A percentile compares a stretch with the other conserved stretches of the same genome.
Conservation (phyloP, 495 filamentous ascomycete genomes). For the Penicillium roqueforti region DNA sequence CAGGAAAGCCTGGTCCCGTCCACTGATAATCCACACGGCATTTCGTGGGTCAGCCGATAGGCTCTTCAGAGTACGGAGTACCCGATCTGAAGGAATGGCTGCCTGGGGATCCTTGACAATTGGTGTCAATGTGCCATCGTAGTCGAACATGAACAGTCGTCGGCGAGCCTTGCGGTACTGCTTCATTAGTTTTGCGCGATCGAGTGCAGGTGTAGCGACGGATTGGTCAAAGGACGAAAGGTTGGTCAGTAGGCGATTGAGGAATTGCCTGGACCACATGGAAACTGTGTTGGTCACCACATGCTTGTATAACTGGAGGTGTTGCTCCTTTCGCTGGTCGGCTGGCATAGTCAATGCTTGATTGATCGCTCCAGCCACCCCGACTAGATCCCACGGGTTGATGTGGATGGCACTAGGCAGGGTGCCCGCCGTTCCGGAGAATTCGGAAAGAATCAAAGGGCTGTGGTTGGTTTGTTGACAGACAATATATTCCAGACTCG, state of each 20-base stretch:
- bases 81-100: slow-evolving; percentile 78
- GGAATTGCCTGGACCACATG: slow-evolving; percentile 72
- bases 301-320: slow-evolving; percentile 65
- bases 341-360: slow-evolving; percentile 68
- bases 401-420: slow-evolving; percentile 84
- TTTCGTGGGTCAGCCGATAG: slow-evolving; percentile 78
- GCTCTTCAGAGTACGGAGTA: slow-evolving; percentile 71
- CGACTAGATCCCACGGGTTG: slow-evolving; percentile 85
- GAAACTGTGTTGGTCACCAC: slow-evolving; percentile 80
- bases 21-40: slow-evolving; percentile 96
- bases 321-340: slow-evolving; percentile 51
- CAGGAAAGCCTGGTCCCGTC: slow-evolving; percentile 84
- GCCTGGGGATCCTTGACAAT: slow-evolving; percentile 86
- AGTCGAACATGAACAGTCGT: slow-evolving; percentile 96
- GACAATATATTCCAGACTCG: slow-evolving; percentile 86
- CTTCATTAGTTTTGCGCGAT: slow-evolving; percentile 61
- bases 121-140: slow-evolving; percentile 95
- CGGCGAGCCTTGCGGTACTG: slow-evolving; percentile 67
- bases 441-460: slow-evolving; percentile 89
- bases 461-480: slow-evolving; percentile 81
- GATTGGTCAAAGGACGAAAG: slow-evolving; percentile 69
- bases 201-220: slow-evolving; percentile 75
- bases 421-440: slow-evolving; percentile 87
- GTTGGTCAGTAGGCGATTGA: slow-evolving; percentile 71
- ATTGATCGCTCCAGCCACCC: slow-evolving; percentile 75